phyloP scores from a whole-genome alignment of 2,329 filamentous ascomycete species.

The Ambrosiella cleistominuta region DNA sequence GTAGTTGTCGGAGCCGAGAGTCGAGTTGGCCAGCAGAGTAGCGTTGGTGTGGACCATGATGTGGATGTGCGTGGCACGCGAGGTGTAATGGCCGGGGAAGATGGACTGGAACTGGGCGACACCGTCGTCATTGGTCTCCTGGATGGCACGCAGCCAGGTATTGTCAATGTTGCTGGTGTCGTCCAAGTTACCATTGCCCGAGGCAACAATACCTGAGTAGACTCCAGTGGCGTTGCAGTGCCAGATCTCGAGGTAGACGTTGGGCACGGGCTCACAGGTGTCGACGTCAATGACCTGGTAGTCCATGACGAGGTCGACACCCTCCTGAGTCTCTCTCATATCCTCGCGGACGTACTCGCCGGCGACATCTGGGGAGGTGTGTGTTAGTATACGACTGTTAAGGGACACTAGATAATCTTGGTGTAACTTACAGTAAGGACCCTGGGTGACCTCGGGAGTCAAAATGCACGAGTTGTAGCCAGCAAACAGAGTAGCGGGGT shows the following conservation, averaged over 20 bases:
- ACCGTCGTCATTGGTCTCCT: constrained; percentile 23
- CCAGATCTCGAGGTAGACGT: constrained; percentile 28
- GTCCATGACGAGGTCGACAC: constrained; percentile 25
- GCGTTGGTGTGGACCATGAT: constrained; percentile 20
- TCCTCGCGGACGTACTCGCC: constrained; percentile 24
- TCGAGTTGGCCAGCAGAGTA: constrained; percentile 29
- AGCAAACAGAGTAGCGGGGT: constrained; percentile 20
- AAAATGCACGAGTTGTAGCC: constrained; percentile 29
- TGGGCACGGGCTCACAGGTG: constrained; percentile 24
- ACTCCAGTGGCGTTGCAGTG: constrained; percentile 29
- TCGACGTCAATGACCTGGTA: constrained; percentile 26
- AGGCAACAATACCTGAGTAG: constrained; percentile 24
- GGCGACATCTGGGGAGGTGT: constrained; percentile 18
- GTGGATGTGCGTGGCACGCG: constrained; percentile 26
- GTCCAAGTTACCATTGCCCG: constrained; percentile 20
- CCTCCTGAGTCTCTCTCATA: constrained; percentile 24
- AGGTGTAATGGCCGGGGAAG: constrained; percentile 27
- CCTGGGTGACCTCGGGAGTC: constrained; percentile 32
- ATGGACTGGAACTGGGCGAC: constrained; percentile 25
- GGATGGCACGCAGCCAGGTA: constrained; percentile 25
- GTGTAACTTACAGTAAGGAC: constrained; percentile 24
- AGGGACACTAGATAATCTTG: neutral
- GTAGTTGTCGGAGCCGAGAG: constrained; percentile 27
- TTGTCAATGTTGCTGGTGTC: constrained; percentile 19
- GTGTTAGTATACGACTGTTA: neutral